Conservation (phyloP, 140 eudicot species). For the Flaveria floridana region DNA sequence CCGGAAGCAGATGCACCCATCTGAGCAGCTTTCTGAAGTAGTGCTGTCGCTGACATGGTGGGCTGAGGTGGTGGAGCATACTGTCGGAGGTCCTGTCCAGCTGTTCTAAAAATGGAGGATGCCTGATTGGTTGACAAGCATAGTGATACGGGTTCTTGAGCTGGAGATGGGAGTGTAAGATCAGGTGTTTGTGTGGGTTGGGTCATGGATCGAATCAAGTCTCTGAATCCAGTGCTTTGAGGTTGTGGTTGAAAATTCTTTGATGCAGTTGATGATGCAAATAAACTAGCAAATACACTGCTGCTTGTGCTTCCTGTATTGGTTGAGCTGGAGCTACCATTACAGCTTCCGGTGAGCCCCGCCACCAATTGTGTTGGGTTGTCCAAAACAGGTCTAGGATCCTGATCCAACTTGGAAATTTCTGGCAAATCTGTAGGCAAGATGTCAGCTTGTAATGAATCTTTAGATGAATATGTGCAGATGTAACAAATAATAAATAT, state of each 20-base stretch:
- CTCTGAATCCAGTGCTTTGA: constrained; percentile 53
- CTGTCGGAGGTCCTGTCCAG: constrained; percentile 70
- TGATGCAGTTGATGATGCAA: constrained; percentile 81
- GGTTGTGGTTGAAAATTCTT: constrained; percentile 44
- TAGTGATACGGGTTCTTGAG: constrained; percentile 66
- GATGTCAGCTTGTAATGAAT: constrained; percentile 25
- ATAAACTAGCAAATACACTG: constrained; percentile 82
- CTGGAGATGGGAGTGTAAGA: constrained; percentile 38
- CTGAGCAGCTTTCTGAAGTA: constrained; percentile 94
- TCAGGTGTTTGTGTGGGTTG: constrained; percentile 47
- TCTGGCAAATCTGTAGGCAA: constrained; percentile 53
- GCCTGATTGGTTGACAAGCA: constrained; percentile 79
- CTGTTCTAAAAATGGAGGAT: constrained; percentile 63
- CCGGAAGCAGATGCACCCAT: constrained; percentile 78
- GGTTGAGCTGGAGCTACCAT: constrained; percentile 54
- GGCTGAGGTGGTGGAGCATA: constrained; percentile 83
- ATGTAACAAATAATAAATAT: constrained; percentile 38
- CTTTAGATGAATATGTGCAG: constrained; percentile 16
- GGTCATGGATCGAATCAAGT: constrained; percentile 44
- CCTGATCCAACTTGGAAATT: constrained; percentile 35
- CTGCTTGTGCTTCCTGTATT: constrained; percentile 69
- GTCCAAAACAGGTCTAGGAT: constrained; percentile 40
- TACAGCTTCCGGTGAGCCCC: constrained; percentile 51
- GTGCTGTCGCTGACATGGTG: constrained; percentile 94
- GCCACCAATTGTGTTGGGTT: constrained; percentile 38